These are phyloP conservation scores for Paramecium caudatum DNA, from an alignment of 73 alveolate genomes.

Conservation along the genomic window DNA sequence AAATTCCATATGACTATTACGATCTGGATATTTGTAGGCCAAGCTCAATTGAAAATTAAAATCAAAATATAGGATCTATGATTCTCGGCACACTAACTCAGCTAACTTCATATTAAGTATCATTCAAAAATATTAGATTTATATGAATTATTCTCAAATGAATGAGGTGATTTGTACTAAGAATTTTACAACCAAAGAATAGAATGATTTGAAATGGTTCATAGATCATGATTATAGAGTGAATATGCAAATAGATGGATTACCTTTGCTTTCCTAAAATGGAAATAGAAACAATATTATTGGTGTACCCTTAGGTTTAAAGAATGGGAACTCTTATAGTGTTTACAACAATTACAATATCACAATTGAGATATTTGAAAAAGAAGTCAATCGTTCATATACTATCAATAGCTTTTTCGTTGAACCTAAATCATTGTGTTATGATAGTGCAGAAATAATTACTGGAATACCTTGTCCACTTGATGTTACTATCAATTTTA, in stretches of 20 bases:
- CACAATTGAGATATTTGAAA: background rate
- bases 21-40: constrained; percentile 67
- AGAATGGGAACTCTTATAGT: background rate
- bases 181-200: background rate
- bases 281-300: background rate
- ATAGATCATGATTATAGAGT: constrained; percentile 77
- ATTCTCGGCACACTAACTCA: constrained; percentile 69
- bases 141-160: background rate
- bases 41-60: background rate
- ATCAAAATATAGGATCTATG: constrained; percentile 73
- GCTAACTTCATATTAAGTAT: constrained; percentile 66
- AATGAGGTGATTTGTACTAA: constrained; percentile 31
- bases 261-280: background rate
- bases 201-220: constrained; percentile 69
- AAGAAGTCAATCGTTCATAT: background rate
- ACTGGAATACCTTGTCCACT: constrained; percentile 13
- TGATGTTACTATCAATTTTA: background rate
- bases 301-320: background rate
- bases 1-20: constrained; percentile 78
- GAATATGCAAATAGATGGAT: constrained; percentile 66
- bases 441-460: background rate
- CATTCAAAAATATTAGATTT: background rate
- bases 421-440: background rate
- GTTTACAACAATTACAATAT: background rate
- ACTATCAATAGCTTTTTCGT: background rate